Conservation (phyloP, 495 filamentous ascomycete species). For the Delitschia confertaspora region DNA sequence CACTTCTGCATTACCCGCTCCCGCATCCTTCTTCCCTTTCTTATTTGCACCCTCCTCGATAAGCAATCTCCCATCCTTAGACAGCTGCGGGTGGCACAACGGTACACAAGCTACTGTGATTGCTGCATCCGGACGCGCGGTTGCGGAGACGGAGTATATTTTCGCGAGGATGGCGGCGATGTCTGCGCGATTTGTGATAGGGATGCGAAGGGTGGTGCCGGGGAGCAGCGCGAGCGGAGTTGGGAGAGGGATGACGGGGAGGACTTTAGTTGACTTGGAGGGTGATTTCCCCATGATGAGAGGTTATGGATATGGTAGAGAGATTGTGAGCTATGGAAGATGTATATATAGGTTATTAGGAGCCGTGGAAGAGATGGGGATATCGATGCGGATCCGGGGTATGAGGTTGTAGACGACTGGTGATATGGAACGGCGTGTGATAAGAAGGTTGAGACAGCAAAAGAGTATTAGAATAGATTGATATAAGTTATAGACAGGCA, state of each 20-base stretch:
- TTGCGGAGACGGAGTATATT: constrained; percentile 58
- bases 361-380: too few relatives aligned
- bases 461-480: too few relatives aligned
- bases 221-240: constrained; percentile 70
- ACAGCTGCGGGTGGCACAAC: constrained; percentile 59
- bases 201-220: constrained; percentile 66
- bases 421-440: too few relatives aligned
- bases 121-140: constrained; percentile 52
- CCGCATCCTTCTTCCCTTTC: constrained; percentile 35
- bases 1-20: constrained; percentile 37
- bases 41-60: constrained; percentile 50
- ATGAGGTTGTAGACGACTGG: too few relatives aligned
- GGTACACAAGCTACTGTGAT: constrained; percentile 78
- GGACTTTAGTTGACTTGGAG: constrained; percentile 36
- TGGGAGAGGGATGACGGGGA: constrained; percentile 70
- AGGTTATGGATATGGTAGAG: too few relatives aligned
- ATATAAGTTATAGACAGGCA: too few relatives aligned
- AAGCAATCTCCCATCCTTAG: constrained; percentile 59
- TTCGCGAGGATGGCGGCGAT: constrained; percentile 71
- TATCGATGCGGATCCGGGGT: too few relatives aligned
- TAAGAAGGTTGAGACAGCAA: too few relatives aligned
- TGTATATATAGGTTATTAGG: too few relatives aligned
- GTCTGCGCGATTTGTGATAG: constrained; percentile 69
- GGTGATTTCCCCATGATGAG: constrained; percentile 21
- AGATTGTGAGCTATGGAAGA: too few relatives aligned